phyloP scores from a whole-genome alignment of 495 filamentous ascomycete genomes.

The Aspergillus indologenus region DNA sequence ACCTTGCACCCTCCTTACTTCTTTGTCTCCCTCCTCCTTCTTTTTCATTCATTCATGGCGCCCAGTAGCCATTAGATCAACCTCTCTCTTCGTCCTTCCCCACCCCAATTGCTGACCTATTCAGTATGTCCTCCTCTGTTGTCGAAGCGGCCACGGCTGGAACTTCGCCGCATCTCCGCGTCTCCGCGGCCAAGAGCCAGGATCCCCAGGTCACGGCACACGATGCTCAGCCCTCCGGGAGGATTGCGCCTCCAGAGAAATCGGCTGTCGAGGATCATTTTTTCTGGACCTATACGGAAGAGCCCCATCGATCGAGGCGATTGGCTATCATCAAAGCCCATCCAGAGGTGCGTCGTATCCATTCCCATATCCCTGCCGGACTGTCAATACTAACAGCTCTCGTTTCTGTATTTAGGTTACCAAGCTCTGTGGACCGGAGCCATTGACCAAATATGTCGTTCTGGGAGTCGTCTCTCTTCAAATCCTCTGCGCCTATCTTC shows the following conservation, averaged over 20 bases:
- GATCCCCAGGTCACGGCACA: slow-evolving; percentile 14
- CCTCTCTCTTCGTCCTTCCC: slow-evolving; percentile 5
- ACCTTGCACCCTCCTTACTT: slow-evolving; percentile 10
- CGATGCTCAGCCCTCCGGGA: slow-evolving; percentile 21
- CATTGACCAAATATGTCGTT: slow-evolving; percentile 92
- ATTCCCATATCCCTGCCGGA: background rate
- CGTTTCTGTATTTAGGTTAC: slow-evolving; percentile 63
- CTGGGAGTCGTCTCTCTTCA: slow-evolving; percentile 81
- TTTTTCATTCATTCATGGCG: slow-evolving; percentile 24
- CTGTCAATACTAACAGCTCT: slow-evolving; percentile 11
- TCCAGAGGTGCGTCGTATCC: slow-evolving; percentile 68
- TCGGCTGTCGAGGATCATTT: slow-evolving; percentile 52
- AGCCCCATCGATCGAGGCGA: slow-evolving; percentile 88
- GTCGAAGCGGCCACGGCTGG: slow-evolving; percentile 25
- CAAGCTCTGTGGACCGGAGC: slow-evolving; percentile 96
- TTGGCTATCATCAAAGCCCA: slow-evolving; percentile 97
- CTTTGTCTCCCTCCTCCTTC: slow-evolving; percentile 16
- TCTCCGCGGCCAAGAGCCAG: slow-evolving; percentile 33
- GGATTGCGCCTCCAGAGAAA: slow-evolving; percentile 34
- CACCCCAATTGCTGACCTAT: background rate
- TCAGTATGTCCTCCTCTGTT: slow-evolving; percentile 31
- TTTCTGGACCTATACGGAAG: slow-evolving; percentile 98
- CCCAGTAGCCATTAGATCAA: slow-evolving; percentile 10
- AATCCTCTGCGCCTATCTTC: slow-evolving; percentile 70
- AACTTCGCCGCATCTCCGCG: slow-evolving; percentile 37